Evolutionary conservation across 768 basidiomycete species (phyloP).

Genomic region (Mrakia frigida): DNA sequence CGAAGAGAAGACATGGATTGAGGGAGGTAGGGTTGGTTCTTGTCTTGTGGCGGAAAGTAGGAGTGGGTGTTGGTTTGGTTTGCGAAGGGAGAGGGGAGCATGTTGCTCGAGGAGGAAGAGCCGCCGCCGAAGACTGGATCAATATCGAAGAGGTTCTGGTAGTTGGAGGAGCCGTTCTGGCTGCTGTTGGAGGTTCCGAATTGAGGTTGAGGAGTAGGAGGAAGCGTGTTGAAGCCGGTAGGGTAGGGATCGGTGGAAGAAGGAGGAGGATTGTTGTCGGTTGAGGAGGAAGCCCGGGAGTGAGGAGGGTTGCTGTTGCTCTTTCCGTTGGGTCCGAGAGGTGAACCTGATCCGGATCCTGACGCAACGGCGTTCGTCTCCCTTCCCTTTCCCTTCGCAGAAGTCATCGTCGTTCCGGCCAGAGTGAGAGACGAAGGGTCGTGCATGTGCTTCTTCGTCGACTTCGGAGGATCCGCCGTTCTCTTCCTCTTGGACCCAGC

Average conservation of each 20-base stretch:
- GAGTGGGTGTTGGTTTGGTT: not conserved
- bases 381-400: conserved; percentile 5
- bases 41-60: conserved; percentile 1
- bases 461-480: not conserved
- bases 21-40: conserved; percentile 10
- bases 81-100: not conserved
- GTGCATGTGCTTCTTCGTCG: conserved; percentile 16
- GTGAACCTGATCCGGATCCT: not conserved
- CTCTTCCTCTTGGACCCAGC: conserved; percentile 17
- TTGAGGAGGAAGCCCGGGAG: not conserved
- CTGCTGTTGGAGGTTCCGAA: not conserved
- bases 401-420: not conserved
- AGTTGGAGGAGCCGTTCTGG: not conserved
- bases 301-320: not conserved
- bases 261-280: not conserved
- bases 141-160: not conserved
- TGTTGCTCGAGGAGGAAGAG: not conserved
- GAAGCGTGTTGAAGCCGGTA: not conserved
- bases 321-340: conserved; percentile 1
- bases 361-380: conserved; percentile 12
- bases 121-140: conserved; percentile 8
- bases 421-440: not conserved
- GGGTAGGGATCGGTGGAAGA: not conserved
- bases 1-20: conserved; percentile 7
- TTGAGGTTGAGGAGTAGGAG: conserved; percentile 1